phyloP scores from a whole-genome alignment of 345 rosid species.

The Hirschfeldia incana region DNA sequence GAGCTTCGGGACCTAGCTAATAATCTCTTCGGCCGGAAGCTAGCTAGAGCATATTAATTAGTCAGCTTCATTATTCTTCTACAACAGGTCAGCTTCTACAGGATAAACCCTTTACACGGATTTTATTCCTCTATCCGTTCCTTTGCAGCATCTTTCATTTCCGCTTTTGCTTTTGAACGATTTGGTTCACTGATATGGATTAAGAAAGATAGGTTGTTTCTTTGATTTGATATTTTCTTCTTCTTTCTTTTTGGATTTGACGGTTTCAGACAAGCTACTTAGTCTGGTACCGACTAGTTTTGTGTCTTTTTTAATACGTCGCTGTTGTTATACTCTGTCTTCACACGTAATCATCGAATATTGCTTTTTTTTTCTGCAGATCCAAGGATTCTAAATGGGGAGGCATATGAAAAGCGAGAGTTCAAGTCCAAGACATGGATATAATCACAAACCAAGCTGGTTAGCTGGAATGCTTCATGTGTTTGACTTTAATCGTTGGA shows the following conservation, averaged over 20 bases:
- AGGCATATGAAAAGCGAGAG: constrained; percentile 40
- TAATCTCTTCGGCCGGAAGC: background rate
- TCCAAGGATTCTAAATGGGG: constrained; percentile 42
- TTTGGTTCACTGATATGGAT: background rate
- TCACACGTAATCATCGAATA: constrained; percentile 6
- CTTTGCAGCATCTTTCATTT: background rate
- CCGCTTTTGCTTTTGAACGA: background rate
- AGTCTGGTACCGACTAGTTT: constrained; percentile 17
- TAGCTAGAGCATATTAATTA: background rate
- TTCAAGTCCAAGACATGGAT: constrained; percentile 38
- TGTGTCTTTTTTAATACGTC: background rate
- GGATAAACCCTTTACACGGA: background rate
- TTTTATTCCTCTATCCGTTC: background rate
- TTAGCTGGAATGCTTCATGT: constrained; percentile 58
- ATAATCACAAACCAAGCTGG: constrained; percentile 54
- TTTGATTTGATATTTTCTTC: background rate
- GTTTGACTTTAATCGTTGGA: constrained; percentile 61
- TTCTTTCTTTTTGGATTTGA: background rate
- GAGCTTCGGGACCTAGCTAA: background rate
- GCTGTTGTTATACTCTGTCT: constrained; percentile 20
- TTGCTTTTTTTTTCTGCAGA: background rate
- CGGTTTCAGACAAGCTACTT: constrained; percentile 25
- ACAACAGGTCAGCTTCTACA: constrained; percentile 26
- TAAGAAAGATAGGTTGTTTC: background rate
- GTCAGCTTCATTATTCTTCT: background rate